A percentile compares a stretch with the other conserved stretches of the same genome.
Evolutionary conservation across 352 stramenopile species (phyloP).

Genomic region (Phytophthora colocasiae): DNA sequence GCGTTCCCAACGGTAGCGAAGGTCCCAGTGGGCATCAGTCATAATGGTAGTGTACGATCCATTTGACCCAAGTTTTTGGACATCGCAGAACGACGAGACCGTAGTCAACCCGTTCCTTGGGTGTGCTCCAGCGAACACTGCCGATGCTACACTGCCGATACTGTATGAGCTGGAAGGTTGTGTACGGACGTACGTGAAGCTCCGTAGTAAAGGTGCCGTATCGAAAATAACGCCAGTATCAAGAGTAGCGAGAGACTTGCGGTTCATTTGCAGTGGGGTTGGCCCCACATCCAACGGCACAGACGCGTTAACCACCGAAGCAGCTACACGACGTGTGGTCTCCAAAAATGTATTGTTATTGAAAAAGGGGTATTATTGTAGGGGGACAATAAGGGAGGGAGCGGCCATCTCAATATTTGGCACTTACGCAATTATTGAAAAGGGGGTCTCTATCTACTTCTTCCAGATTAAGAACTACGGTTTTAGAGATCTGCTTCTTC

Average conservation of each 20-base stretch:
- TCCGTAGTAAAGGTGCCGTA: slow-evolving; percentile 3
- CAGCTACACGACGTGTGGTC: no score
- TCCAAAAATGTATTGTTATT: no score
- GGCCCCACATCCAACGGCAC: not conserved
- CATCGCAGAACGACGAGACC: slow-evolving; percentile 47
- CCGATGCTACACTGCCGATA: slow-evolving; percentile 42
- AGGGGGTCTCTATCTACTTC: no score
- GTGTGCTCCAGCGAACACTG: slow-evolving; percentile 54
- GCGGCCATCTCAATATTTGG: no score
- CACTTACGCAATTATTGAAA: no score
- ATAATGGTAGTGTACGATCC: slow-evolving; percentile 44
- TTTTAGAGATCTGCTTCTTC: no score
- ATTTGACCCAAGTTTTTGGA: not conserved
- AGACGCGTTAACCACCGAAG: not conserved
- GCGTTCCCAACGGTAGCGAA: slow-evolving; percentile 55
- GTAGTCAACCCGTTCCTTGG: slow-evolving; percentile 50
- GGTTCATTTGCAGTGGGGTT: not conserved
- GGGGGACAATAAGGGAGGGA: no score
- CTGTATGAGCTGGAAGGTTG: slow-evolving; percentile 41
- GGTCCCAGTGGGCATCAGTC: slow-evolving; percentile 64
- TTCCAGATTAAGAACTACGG: no score
- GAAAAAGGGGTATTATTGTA: no score
- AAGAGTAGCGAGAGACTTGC: not conserved
- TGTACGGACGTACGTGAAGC: slow-evolving; percentile 37
- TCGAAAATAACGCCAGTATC: not conserved